These are phyloP conservation scores for Eucalyptus regnans DNA, from an alignment of 345 rosid genomes.

Conservation along the genomic window DNA sequence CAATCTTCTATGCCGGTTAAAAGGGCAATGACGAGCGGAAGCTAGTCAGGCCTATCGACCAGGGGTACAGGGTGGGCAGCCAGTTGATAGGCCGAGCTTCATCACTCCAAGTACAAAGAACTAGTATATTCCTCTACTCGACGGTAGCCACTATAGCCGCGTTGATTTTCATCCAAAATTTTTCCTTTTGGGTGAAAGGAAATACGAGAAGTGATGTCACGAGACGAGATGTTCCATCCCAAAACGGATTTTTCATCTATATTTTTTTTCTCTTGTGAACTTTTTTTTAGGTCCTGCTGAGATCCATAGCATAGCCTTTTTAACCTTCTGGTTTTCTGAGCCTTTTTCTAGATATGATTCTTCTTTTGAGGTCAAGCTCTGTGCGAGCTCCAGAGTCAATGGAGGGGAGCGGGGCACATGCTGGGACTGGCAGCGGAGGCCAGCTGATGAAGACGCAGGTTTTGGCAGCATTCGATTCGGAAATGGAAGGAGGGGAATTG, in stretches of 20 bases:
- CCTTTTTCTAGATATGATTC: neutral
- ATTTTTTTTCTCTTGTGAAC: too few species aligned
- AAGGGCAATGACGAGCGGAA: neutral
- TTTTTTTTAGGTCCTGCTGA: too few species aligned
- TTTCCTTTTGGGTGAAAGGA: too few species aligned
- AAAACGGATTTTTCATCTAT: too few species aligned
- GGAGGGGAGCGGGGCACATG: neutral
- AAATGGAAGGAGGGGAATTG: neutral
- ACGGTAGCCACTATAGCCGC: too few species aligned
- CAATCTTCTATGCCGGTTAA: neutral
- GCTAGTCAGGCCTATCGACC: neutral
- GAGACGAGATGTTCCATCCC: rapidly evolving
- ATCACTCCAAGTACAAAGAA: too few species aligned
- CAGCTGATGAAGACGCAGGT: neutral
- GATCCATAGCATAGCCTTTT: neutral
- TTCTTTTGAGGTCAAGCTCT: neutral
- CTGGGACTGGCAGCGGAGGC: neutral
- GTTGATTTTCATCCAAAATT: rapidly evolving
- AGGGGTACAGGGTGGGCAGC: too few species aligned
- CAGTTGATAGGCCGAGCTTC: neutral
- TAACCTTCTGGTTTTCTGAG: neutral
- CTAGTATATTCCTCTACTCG: too few species aligned
- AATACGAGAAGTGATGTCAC: rapidly evolving
- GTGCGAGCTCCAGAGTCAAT: neutral
- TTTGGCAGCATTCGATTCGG: neutral